These are phyloP conservation scores for Helenozyma baotianmanensis DNA, from an alignment of 805 yeast species.

Conservation along the genomic window DNA sequence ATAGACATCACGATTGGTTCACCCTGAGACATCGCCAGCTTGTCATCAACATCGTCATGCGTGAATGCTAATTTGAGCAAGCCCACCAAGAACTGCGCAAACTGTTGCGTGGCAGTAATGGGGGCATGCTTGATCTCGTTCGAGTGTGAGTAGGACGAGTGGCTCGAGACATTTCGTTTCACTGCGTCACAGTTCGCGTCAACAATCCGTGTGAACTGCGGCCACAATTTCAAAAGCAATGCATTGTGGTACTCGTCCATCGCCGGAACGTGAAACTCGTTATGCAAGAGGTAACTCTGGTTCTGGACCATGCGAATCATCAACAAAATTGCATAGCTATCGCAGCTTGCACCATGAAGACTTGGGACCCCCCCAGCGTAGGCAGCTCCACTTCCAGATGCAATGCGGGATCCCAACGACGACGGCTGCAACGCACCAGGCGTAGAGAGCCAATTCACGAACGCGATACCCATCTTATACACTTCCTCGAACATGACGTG, in stretches of 20 bases:
- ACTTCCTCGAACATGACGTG: slow-evolving; percentile 34
- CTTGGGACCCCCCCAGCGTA: slow-evolving; percentile 44
- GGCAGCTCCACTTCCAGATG: slow-evolving; percentile 8
- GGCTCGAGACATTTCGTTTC: slow-evolving; percentile 44
- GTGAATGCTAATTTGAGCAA: slow-evolving; percentile 49
- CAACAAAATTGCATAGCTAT: slow-evolving; percentile 72
- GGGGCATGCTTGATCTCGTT: slow-evolving; percentile 31
- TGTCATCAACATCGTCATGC: slow-evolving; percentile 19
- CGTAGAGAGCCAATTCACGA: slow-evolving; percentile 40
- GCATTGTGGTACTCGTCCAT: slow-evolving; percentile 66
- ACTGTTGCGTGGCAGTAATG: slow-evolving; percentile 67
- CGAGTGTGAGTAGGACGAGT: slow-evolving; percentile 18
- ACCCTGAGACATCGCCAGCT: slow-evolving; percentile 26
- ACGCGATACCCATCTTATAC: slow-evolving; percentile 42
- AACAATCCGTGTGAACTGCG: slow-evolving; percentile 69
- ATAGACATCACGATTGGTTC: slow-evolving; percentile 77
- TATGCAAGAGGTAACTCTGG: slow-evolving; percentile 62
- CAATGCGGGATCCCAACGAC: slow-evolving; percentile 16
- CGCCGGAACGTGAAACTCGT: slow-evolving; percentile 60
- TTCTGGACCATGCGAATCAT: slow-evolving; percentile 68
- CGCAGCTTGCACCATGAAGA: too few species aligned
- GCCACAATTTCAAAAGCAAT: slow-evolving; percentile 74
- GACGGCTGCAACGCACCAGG: slow-evolving; percentile 30
- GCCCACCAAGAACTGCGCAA: slow-evolving; percentile 68
- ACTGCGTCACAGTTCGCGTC: slow-evolving; percentile 75